Percentiles rank a stretch among this genome's conserved stretches.
These are phyloP conservation scores for Botrytis sinoallii DNA, from an alignment of 2,329 filamentous ascomycete genomes.

Conservation along the genomic window DNA sequence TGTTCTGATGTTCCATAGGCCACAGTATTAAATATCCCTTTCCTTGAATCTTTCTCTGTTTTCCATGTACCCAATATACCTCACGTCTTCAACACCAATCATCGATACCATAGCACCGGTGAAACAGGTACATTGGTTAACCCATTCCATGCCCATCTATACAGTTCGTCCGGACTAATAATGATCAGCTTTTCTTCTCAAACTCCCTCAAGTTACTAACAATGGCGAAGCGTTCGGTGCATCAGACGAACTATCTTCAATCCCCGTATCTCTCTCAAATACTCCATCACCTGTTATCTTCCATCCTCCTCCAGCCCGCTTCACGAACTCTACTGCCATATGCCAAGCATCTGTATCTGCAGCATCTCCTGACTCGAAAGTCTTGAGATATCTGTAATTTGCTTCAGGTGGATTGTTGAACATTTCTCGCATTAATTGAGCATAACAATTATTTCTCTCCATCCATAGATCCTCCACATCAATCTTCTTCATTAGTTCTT, in stretches of 20 bases:
- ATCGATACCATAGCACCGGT: constrained; percentile 27
- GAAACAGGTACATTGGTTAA: constrained; percentile 31
- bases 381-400: constrained; percentile 45
- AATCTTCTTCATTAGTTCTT: background rate
- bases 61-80: background rate
- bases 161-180: constrained; percentile 28
- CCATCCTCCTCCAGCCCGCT: constrained; percentile 43
- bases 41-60: background rate
- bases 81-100: background rate
- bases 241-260: background rate
- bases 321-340: constrained; percentile 44
- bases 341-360: constrained; percentile 47
- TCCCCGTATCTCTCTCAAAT: constrained; percentile 40
- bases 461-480: constrained; percentile 36
- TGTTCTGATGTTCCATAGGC: background rate
- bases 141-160: constrained; percentile 35
- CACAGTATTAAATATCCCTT: background rate
- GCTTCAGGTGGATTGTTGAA: constrained; percentile 31
- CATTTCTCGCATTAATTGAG: constrained; percentile 32
- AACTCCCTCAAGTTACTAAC: constrained; percentile 30
- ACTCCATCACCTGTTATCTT: constrained; percentile 45
- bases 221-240: constrained; percentile 20
- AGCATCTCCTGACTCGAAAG: constrained; percentile 51
- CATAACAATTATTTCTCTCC: constrained; percentile 36
- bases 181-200: constrained; percentile 18